Percentiles rank a stretch among this genome's conserved stretches.
phyloP scores from a whole-genome alignment of 768 basidiomycete species.

The Lactarius trivialis region DNA sequence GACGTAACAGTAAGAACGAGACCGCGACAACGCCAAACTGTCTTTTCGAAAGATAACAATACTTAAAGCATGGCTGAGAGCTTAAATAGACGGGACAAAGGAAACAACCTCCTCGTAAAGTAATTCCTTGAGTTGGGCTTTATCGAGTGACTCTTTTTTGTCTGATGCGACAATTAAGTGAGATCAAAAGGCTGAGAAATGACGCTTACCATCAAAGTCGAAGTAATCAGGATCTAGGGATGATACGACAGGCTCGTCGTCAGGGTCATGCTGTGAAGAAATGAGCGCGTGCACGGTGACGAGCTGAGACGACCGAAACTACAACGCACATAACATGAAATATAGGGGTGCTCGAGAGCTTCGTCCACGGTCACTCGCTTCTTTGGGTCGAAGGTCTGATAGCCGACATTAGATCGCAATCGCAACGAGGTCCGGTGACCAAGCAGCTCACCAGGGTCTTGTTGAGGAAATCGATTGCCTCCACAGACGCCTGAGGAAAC shows the following conservation, averaged over 20 bases:
- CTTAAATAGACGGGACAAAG: constrained; percentile 58
- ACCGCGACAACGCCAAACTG: background rate
- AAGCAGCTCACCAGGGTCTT: constrained; percentile 50
- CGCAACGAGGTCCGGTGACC: constrained; percentile 15
- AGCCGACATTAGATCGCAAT: constrained; percentile 1
- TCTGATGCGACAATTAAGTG: constrained; percentile 32
- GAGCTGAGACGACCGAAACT: background rate
- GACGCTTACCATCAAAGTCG: constrained; percentile 71
- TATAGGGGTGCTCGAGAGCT: constrained; percentile 77
- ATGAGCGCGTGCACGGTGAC: constrained; percentile 4
- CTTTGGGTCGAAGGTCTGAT: constrained; percentile 82
- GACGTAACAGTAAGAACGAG: background rate
- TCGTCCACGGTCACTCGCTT: constrained; percentile 79
- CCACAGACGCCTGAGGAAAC: constrained; percentile 70
- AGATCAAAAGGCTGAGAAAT: background rate
- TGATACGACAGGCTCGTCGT: constrained; percentile 80
- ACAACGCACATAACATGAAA: constrained; percentile 62
- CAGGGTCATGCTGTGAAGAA: constrained; percentile 63
- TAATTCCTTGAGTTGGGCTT: constrained; percentile 75
- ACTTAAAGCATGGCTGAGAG: constrained; percentile 5
- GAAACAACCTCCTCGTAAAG: constrained; percentile 79
- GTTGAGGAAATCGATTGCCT: constrained; percentile 65
- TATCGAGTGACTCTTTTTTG: constrained; percentile 68
- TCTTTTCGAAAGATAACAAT: background rate
- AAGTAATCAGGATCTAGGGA: constrained; percentile 83